phyloP scores from a whole-genome alignment of 208 protist species.

The Trypanosoma caninum region DNA sequence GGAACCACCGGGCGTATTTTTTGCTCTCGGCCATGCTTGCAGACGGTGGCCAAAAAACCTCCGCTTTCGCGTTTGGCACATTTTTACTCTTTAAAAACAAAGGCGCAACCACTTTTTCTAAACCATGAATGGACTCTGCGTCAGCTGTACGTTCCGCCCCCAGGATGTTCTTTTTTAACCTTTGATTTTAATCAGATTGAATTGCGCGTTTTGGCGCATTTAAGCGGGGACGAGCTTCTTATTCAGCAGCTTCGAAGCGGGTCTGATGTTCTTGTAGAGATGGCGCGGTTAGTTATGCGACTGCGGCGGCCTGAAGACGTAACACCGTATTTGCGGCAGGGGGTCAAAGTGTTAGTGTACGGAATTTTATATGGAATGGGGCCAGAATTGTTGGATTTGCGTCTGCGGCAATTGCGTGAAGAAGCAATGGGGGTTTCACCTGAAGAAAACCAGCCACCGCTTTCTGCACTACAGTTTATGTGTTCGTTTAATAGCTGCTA shows the following conservation, averaged over 20 bases:
- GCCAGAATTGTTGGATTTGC: conserved; percentile 47
- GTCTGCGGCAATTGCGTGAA: conserved; percentile 17
- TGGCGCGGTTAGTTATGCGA: conserved; percentile 43
- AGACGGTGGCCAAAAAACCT: conserved; percentile 53
- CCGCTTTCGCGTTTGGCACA: conserved; percentile 3
- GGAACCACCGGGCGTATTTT: conserved; percentile 61
- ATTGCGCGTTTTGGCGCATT: conserved; percentile 73
- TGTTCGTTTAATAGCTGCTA: conserved; percentile 54
- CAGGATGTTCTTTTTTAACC: conserved; percentile 64
- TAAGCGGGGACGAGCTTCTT: conserved; percentile 59
- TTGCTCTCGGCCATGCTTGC: conserved; percentile 55
- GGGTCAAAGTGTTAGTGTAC: conserved; percentile 84
- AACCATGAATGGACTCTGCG: conserved; percentile 57
- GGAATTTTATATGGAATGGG: conserved; percentile 91
- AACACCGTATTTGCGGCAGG: conserved; percentile 40
- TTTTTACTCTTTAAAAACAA: not conserved
- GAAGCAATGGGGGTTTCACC: not conserved
- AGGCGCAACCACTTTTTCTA: conserved; percentile 8
- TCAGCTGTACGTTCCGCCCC: conserved; percentile 57
- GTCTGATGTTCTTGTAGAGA: conserved; percentile 45
- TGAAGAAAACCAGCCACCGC: not conserved
- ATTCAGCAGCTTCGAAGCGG: conserved; percentile 36
- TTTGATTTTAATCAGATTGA: conserved; percentile 88
- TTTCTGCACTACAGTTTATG: conserved; percentile 43
- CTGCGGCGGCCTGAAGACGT: conserved; percentile 23